Evolutionary conservation across 345 rosid genomes (phyloP).

Genomic region (Acer campestre): DNA sequence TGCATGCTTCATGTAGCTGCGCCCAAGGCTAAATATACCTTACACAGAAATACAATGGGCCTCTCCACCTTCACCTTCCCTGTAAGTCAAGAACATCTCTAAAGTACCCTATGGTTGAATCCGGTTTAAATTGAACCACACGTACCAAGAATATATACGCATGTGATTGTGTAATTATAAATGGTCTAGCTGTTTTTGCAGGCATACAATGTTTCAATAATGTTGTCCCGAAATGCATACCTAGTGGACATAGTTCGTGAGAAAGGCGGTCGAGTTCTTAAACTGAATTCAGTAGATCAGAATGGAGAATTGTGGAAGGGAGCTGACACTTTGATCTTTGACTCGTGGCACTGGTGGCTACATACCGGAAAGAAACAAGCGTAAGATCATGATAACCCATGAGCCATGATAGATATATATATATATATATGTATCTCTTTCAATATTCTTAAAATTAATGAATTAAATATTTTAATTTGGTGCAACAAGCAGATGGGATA

Average conservation of each 20-base stretch:
- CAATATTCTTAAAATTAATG: background rate
- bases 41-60: slow-evolving; percentile 7
- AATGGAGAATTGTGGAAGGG: slow-evolving; percentile 57
- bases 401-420: too few species aligned
- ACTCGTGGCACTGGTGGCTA: slow-evolving; percentile 97
- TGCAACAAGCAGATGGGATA: slow-evolving; percentile 37
- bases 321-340: slow-evolving; percentile 57
- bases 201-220: slow-evolving; percentile 35
- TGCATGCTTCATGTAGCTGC: slow-evolving; percentile 47
- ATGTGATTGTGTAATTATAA: background rate
- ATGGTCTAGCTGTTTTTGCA: slow-evolving; percentile 1
- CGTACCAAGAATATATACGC: background rate
- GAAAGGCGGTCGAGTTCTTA: slow-evolving; percentile 45
- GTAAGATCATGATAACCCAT: slow-evolving; percentile 26
- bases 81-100: slow-evolving; percentile 11
- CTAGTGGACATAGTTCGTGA: slow-evolving; percentile 55
- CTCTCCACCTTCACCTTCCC: slow-evolving; percentile 36
- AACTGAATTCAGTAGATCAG: slow-evolving; percentile 50
- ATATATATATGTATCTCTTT: background rate
- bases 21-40: slow-evolving; percentile 29
- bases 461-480: background rate
- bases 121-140: too few species aligned
- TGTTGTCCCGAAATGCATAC: slow-evolving; percentile 67
- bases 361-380: slow-evolving; percentile 75
- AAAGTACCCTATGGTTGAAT: background rate